Evolutionary conservation across 176 grass and related monocot genomes (phyloP).

Genomic region (Oryza nivara): DNA sequence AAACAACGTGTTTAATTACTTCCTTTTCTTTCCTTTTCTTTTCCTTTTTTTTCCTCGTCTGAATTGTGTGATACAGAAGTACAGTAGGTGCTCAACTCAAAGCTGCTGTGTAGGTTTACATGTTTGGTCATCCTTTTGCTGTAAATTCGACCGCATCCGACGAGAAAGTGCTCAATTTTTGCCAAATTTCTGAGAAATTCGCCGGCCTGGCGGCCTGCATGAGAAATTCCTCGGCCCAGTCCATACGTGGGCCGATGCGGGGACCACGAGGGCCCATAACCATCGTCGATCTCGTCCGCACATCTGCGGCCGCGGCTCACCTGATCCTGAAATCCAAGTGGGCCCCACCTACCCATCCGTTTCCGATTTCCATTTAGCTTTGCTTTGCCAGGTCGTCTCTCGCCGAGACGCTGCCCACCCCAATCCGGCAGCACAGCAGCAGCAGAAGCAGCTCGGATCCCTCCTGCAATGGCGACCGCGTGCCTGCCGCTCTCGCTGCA

Average conservation of each 20-base stretch:
- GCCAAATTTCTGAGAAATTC: background rate
- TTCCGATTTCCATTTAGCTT: background rate
- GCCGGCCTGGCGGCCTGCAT: too few species aligned
- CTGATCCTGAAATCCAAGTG: conserved; percentile 1
- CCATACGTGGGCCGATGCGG: background rate
- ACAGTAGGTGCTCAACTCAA: background rate
- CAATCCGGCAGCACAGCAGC: background rate
- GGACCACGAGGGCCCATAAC: background rate
- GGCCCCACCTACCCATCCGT: conserved; percentile 32
- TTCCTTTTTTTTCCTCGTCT: background rate
- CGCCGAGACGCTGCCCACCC: background rate
- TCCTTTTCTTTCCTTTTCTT: background rate
- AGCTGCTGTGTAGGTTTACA: background rate
- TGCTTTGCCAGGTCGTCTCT: conserved; percentile 34
- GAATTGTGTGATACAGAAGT: background rate
- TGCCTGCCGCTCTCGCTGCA: conserved; percentile 69
- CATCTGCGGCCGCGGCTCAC: conserved; percentile 16
- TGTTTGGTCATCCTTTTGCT: background rate
- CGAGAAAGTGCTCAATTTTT: background rate
- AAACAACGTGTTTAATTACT: background rate
- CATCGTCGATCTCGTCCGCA: background rate
- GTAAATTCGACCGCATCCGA: background rate
- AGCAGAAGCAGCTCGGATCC: background rate
- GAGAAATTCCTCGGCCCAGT: background rate
- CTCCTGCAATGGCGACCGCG: conserved; percentile 56